Base-by-base conservation (phyloP, 2,329 filamentous ascomycete species). In the Pyrenophora graminea region DNA sequence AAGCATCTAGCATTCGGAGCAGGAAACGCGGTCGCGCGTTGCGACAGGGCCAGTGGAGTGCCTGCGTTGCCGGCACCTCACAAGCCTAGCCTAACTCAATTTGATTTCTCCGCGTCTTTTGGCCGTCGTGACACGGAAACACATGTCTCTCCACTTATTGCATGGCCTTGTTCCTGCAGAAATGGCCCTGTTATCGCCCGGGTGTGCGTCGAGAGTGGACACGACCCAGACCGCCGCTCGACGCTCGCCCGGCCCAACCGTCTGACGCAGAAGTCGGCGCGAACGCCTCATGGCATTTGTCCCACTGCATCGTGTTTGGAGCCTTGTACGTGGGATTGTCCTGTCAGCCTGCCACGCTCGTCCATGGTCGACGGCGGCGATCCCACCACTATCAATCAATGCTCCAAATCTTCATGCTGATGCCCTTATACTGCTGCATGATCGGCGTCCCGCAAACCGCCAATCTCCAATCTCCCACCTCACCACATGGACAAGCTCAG, bases 121-220 rank as follows among this genome's bases (percentile, higher is more conserved):
- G 60, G 58, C 64, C 61, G 67, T 59, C 55, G 68, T 71, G 61
- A 62, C 68, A 69, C 61, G 61, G 63, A 68, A 68, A 66, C 69
- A 69, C 57, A 61, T 62, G 59, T 63, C 66, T 70, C 69, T 70
- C 68, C 70, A 70, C 70, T 71, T 70, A 69, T 70, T 70, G 62
- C 68, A 70, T 68, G 63, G 66, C 59, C 33, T 48, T 50, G 55
- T 58, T 58, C 55, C 55, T 61, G 61, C 62, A 61, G 57, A 33
- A 30, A 27, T 48, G 27, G 44, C 37, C 23, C 48, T 41, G 38
- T 33, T 38, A 40, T 47, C 37, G 38, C 48, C 32, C 23, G 23
- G 44, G 44, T 48, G 49, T 39, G 49, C 39, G 44, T 42, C 32
- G 44, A 51, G 43, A 40, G 51, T 62, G 57, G 55, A 36, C 58